Evolutionary conservation across 768 basidiomycete species (phyloP), one percentile per base, ranked within the genome.

Genomic region (Cyclocybe cylindracea): DNA sequence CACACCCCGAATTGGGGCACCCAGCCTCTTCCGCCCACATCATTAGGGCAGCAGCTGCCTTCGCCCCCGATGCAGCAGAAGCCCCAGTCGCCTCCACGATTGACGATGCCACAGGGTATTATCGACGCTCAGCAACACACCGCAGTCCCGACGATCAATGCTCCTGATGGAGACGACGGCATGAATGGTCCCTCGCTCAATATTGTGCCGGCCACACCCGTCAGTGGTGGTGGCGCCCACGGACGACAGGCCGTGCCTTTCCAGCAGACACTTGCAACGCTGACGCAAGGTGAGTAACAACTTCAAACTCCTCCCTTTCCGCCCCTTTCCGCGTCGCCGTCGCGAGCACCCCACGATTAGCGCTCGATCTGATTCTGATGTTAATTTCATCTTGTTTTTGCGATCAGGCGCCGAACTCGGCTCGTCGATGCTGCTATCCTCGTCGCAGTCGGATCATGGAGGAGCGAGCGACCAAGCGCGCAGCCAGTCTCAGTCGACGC

Each of bases 201-300:
- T 62, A 85, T 93, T 55, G 89, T 91, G 6, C 91, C 91, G 38
- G 88, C 90, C 16, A 93, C 91, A 3, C 91, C 91, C 7, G 77
- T 93, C 49, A 81, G 79, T 53, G 85, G 84, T 39, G 84, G 82
- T 16, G 83, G 72, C 34, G 76, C 71, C 24, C 71, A 71, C 35
- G 68, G 70, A 8, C 74, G 77, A 52, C 64, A 72, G 18, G 51
- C 54, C 36, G 77, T 71, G 35, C 76, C 79, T 37, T 87, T 85
- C 73, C 78, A 79, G 57, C 70, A 73, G 34, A 72, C 75, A 43
- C 65, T 79, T 57, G 66, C 76, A 54, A 75, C 77, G 13, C 70
- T 86, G 44, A 73, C 76, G 57, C 80, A 81, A 71, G 79, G 83
- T 82, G 54, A 66, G 79, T 77, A 43, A 32, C 50, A 24, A 24